phyloP scores from a whole-genome alignment of 2,329 filamentous ascomycete species.

The Aspergillus piperis region DNA sequence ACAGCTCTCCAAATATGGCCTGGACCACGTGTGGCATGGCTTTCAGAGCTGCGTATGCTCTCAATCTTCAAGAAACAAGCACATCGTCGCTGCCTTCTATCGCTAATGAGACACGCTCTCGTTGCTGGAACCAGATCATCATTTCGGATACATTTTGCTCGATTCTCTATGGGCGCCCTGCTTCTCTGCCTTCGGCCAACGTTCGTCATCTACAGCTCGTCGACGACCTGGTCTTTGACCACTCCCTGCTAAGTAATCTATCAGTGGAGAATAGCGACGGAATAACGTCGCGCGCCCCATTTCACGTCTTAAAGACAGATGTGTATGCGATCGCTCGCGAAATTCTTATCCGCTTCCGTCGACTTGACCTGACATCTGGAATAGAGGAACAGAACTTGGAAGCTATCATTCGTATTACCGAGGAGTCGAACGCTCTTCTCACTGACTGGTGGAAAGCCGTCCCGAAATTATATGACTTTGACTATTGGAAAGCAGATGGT shows the following conservation, averaged over 20 bases:
- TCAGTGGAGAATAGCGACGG: not conserved
- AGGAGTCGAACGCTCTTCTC: not conserved
- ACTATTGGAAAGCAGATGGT: not conserved
- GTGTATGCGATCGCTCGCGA: not conserved
- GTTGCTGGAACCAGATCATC: conserved; percentile 5
- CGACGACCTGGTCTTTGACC: not conserved
- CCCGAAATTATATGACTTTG: not conserved
- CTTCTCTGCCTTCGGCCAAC: not conserved
- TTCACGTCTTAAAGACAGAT: conserved; percentile 1
- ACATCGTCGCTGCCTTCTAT: not conserved
- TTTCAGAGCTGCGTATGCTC: not conserved
- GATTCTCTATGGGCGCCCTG: not conserved
- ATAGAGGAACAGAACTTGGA: not conserved
- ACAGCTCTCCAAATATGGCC: not conserved
- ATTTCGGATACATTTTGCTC: conserved; percentile 1
- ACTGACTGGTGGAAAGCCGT: not conserved
- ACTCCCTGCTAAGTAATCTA: not conserved
- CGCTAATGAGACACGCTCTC: not conserved
- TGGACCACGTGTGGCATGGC: not conserved
- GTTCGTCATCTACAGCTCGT: not conserved
- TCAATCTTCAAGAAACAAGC: not conserved
- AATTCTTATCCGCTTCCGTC: not conserved
- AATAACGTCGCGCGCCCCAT: not conserved
- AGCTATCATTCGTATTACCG: not conserved
- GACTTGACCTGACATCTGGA: not conserved